Conservation (phyloP, 2,329 filamentous ascomycete genomes). For the Lasiodiplodia sp. region DNA sequence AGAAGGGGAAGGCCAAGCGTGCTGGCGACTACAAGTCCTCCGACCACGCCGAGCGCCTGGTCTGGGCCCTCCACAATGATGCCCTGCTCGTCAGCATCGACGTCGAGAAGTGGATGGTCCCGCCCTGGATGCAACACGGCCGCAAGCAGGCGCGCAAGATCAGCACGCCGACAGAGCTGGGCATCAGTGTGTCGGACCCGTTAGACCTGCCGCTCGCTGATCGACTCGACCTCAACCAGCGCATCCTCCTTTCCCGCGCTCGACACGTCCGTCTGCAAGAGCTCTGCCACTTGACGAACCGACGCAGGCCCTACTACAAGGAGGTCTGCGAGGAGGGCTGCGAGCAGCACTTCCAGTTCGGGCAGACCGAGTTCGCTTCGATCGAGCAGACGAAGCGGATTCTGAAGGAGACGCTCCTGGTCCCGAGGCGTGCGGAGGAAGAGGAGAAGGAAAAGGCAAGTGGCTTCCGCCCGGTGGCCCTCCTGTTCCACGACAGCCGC, state of each 20-base stretch:
- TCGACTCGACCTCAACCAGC: neutral
- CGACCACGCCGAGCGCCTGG: neutral
- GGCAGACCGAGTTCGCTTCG: neutral
- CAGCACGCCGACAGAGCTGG: neutral
- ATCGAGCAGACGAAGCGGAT: neutral
- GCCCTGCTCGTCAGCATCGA: neutral
- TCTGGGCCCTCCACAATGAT: neutral
- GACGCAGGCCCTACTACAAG: rapidly evolving
- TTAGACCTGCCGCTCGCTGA: neutral
- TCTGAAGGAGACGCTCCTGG: neutral
- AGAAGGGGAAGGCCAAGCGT: no score
- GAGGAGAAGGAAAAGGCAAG: no score
- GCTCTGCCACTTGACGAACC: neutral
- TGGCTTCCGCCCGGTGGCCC: neutral
- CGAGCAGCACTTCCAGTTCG: neutral
- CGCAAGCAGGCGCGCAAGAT: neutral
- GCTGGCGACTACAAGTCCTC: no score
- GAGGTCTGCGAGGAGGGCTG: neutral
- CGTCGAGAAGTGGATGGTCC: neutral
- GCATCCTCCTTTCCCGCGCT: neutral
- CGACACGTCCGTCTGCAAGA: neutral
- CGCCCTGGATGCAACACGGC: no score
- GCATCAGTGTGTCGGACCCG: neutral
- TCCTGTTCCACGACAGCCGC: neutral
- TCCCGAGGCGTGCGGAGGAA: neutral